Evolutionary conservation across 169 alveolate species (phyloP), one percentile per base, ranked within the genome.

Genomic region (Theileria sp.): DNA sequence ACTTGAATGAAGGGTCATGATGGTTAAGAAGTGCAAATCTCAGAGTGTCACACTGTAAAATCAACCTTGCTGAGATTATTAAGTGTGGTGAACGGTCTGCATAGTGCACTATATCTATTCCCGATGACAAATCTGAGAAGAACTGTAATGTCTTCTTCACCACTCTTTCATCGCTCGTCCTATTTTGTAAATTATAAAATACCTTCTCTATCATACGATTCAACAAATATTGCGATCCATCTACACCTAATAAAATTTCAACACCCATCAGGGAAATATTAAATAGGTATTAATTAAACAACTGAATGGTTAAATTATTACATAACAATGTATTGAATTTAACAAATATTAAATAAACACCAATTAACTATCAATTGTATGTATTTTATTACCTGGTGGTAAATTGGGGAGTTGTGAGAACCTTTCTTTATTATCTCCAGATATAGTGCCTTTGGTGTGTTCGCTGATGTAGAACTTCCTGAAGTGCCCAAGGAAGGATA

Each of bases 61-160:
- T 88, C 70, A 96, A 91, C 25, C 97, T 88, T 19, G 97, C 98
- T 21, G 95, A 92, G 62, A 96, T 95, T 60, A 96, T 95, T 25
- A 96, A 86, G 71, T 95, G 97, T 7, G 98, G 97, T 4, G 96
- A 89, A 9, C 97, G 76, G 74, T 93, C 97, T 15, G 96, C 95
- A 69, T 95, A 93, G 74, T 95, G 97, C 28, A 96, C 97, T 56
- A 96, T 95, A 79, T 94, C 94, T 75, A 96, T 94, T 32, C 98
- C 98, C 8, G 98, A 94, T 8, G 96, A 97, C 25, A 95, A 80
- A 68, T 95, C 98, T 74, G 93, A 92, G 75, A 96, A 95, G 30
- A 94, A 88, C 44, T 92, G 89, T 86, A 96, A 89, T 25, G 98
- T 92, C 88, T 94, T 93, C 91, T 94, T 92, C 49, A 96, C 87